phyloP scores from a whole-genome alignment of 306 rosid species.

The Prunus salicina region DNA sequence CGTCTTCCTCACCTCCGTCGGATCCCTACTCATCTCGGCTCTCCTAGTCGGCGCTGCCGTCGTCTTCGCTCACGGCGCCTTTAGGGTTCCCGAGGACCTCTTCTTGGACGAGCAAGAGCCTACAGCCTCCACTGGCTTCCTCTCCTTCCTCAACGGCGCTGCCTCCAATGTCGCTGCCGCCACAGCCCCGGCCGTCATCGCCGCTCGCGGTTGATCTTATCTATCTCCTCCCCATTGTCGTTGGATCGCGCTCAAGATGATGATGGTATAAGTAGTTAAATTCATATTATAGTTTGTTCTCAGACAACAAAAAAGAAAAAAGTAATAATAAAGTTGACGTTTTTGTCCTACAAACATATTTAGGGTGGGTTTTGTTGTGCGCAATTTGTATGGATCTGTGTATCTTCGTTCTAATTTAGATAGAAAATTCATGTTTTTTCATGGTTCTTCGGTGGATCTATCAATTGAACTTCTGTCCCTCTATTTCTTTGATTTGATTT shows the following conservation, averaged over 20 bases:
- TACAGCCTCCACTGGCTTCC: conserved; percentile 51
- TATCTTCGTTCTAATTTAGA: conserved; percentile 16
- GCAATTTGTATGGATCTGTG: conserved; percentile 37
- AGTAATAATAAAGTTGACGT: conserved; percentile 9
- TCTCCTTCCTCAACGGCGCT: conserved; percentile 57
- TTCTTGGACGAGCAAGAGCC: conserved; percentile 73
- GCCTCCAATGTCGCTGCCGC: conserved; percentile 46
- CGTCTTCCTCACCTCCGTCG: conserved; percentile 81
- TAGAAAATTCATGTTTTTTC: conserved; percentile 11
- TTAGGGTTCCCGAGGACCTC: conserved; percentile 85
- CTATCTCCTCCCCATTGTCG: not conserved
- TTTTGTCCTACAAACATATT: conserved; percentile 22
- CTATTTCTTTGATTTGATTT: not conserved
- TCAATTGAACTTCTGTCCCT: conserved; percentile 1
- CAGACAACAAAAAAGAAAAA: not conserved
- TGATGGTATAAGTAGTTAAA: conserved; percentile 3
- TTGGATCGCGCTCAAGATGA: conserved; percentile 24
- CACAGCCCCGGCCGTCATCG: conserved; percentile 33
- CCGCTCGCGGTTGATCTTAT: conserved; percentile 48
- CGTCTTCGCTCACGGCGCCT: conserved; percentile 74
- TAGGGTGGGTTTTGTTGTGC: conserved; percentile 19
- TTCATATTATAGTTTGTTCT: conserved; percentile 2
- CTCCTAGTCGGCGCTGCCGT: conserved; percentile 55
- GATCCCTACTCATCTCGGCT: conserved; percentile 70
- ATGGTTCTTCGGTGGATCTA: conserved; percentile 30